Percentiles rank a stretch among this genome's conserved stretches.
Evolutionary conservation across 257 asterid species (phyloP).

Genomic region (Perilla frutescens): DNA sequence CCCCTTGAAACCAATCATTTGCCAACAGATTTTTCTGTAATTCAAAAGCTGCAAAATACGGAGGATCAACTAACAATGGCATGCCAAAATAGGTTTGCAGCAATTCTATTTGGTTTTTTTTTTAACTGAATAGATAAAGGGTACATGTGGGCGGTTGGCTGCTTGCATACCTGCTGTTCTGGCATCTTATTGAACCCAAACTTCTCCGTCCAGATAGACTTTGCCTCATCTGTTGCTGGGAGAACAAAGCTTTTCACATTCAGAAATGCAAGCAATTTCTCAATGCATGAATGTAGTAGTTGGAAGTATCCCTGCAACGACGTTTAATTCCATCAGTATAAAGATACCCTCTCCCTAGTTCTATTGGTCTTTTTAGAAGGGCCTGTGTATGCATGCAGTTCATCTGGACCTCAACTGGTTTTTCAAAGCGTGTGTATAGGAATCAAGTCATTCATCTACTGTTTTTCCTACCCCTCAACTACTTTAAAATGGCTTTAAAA

Average conservation of each 20-base stretch:
- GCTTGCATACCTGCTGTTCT: slow-evolving; percentile 63
- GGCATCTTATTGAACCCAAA: slow-evolving; percentile 77
- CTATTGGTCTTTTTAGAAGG: neutral
- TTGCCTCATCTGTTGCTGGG: slow-evolving; percentile 91
- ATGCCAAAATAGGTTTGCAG: neutral
- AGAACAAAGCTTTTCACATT: slow-evolving; percentile 74
- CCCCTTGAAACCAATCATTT: slow-evolving; percentile 83
- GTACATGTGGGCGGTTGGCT: neutral
- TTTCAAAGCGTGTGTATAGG: too few species aligned
- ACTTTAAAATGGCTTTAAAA: neutral
- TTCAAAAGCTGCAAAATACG: slow-evolving; percentile 63
- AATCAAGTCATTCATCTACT: too few species aligned
- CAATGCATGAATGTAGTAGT: slow-evolving; percentile 74
- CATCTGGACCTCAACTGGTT: too few species aligned
- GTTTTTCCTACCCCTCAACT: neutral
- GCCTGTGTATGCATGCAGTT: too few species aligned
- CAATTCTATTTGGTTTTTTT: neutral
- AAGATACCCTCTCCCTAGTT: neutral
- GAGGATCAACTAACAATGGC: slow-evolving; percentile 3
- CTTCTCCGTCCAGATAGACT: slow-evolving; percentile 90
- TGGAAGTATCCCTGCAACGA: slow-evolving; percentile 86
- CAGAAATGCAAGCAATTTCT: slow-evolving; percentile 75
- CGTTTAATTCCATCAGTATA: slow-evolving; percentile 37
- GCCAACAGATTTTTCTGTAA: slow-evolving; percentile 86
- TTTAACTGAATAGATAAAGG: neutral